phyloP scores from a whole-genome alignment of 768 basidiomycete species.

The Boletellus ananiceps region DNA sequence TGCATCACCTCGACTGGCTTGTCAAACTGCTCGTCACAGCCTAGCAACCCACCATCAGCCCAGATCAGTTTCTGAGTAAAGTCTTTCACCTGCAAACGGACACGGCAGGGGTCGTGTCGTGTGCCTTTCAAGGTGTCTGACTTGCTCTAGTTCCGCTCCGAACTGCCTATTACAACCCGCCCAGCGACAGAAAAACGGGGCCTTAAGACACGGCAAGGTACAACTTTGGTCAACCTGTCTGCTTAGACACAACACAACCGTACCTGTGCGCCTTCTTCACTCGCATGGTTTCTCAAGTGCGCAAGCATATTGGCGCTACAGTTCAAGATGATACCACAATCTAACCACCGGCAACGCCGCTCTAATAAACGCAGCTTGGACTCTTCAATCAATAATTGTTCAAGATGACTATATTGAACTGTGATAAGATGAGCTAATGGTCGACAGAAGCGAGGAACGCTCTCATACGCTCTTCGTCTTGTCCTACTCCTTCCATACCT shows the following conservation, averaged over 20 bases:
- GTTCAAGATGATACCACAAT: conserved; percentile 53
- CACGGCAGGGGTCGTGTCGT: conserved; percentile 27
- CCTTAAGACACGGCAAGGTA: conserved; percentile 20
- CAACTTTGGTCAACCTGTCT: conserved; percentile 3
- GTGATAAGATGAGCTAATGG: conserved; percentile 26
- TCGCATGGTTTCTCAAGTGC: conserved; percentile 44
- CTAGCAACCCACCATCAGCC: conserved; percentile 34
- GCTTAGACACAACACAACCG: conserved; percentile 7
- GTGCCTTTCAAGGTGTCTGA: conserved; percentile 53
- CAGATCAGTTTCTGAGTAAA: background rate
- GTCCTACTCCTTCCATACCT: conserved; percentile 14
- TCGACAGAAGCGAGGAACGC: conserved; percentile 17
- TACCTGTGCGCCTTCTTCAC: conserved; percentile 30
- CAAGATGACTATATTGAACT: conserved; percentile 39
- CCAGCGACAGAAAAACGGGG: conserved; percentile 52
- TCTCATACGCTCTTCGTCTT: conserved; percentile 31
- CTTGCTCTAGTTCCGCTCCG: conserved; percentile 32
- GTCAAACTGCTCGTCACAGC: conserved; percentile 48
- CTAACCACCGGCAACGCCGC: conserved; percentile 54
- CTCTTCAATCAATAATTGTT: conserved; percentile 42
- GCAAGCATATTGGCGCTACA: conserved; percentile 44
- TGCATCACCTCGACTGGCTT: conserved; percentile 47
- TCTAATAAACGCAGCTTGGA: conserved; percentile 46
- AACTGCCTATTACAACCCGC: conserved; percentile 47
- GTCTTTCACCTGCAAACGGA: conserved; percentile 39